These are phyloP conservation scores for Tuber umbilicatum DNA, from an alignment of 495 filamentous ascomycete genomes.

Conservation along the genomic window DNA sequence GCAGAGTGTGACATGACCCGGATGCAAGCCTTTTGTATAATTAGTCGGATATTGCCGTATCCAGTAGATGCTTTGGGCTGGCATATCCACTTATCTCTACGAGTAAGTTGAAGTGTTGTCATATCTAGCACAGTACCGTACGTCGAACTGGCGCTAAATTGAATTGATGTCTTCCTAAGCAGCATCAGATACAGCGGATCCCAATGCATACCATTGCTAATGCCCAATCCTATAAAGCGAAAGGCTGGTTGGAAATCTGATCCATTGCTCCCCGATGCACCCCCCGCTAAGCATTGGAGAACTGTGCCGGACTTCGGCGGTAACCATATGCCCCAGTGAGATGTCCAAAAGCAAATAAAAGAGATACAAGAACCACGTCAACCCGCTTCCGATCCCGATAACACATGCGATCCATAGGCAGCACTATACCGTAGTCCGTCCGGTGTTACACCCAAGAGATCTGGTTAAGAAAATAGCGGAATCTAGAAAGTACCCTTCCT, in stretches of 20 bases:
- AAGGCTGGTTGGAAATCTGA: not conserved
- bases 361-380: constrained; percentile 4
- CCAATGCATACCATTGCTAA: not conserved
- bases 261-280: not conserved
- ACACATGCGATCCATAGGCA: not conserved
- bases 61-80: not conserved
- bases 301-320: not conserved
- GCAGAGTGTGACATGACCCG: not conserved
- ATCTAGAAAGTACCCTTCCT: too few relatives aligned
- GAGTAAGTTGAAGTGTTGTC: not conserved
- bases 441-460: too few relatives aligned
- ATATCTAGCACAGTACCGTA: not conserved
- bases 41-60: not conserved
- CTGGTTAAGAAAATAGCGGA: too few relatives aligned
- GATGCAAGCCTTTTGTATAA: not conserved
- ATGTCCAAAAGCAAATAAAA: constrained; percentile 2
- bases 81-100: constrained; percentile 1
- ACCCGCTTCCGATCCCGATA: not conserved
- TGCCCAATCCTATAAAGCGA: not conserved
- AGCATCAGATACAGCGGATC: not conserved
- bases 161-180: not conserved
- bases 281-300: constrained; percentile 1
- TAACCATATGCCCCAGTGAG: not conserved
- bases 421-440: not conserved
- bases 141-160: not conserved